Evolutionary conservation across 1,284 basidiomycete species (phyloP).

Genomic region (Cutaneotrichosporon daszewskae): DNA sequence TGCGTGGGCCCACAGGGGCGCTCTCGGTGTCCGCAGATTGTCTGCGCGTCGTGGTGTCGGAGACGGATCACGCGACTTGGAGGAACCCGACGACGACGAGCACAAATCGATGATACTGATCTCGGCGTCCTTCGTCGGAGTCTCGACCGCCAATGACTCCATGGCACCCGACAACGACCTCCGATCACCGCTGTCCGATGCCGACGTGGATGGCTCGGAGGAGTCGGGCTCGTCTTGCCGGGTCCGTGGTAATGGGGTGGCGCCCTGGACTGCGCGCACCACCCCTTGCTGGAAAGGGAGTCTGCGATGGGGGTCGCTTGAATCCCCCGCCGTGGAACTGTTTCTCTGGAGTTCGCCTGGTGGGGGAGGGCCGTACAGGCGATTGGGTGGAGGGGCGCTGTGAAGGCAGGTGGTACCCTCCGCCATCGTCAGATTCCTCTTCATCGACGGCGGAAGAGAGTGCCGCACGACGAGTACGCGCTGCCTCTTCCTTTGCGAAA

Average conservation of each 20-base stretch:
- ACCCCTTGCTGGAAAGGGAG: slow-evolving; percentile 36
- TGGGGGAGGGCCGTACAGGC: too few species aligned
- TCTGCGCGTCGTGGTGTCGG: too few species aligned
- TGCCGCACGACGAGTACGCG: slow-evolving; percentile 1
- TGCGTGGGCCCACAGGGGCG: too few species aligned
- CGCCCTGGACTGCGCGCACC: slow-evolving; percentile 31
- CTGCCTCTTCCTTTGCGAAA: slow-evolving; percentile 6
- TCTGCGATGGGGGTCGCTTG: not conserved
- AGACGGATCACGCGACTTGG: too few species aligned
- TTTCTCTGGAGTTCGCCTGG: too few species aligned
- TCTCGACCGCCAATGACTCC: slow-evolving; percentile 1
- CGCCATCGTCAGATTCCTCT: slow-evolving; percentile 6
- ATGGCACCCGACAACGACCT: slow-evolving; percentile 2
- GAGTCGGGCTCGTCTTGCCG: slow-evolving; percentile 1
- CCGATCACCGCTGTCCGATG: slow-evolving; percentile 1
- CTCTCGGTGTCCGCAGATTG: too few species aligned
- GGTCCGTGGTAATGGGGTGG: slow-evolving; percentile 17
- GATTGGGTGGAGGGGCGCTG: too few species aligned
- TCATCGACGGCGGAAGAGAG: slow-evolving; percentile 2
- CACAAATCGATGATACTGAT: slow-evolving; percentile 3
- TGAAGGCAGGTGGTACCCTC: slow-evolving; percentile 3
- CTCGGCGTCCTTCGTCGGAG: not conserved
- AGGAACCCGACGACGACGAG: not conserved
- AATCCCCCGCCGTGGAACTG: not conserved
- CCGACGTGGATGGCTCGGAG: slow-evolving; percentile 11